phyloP scores from a whole-genome alignment of 106 monocot species.

The Dioscorea alata region DNA sequence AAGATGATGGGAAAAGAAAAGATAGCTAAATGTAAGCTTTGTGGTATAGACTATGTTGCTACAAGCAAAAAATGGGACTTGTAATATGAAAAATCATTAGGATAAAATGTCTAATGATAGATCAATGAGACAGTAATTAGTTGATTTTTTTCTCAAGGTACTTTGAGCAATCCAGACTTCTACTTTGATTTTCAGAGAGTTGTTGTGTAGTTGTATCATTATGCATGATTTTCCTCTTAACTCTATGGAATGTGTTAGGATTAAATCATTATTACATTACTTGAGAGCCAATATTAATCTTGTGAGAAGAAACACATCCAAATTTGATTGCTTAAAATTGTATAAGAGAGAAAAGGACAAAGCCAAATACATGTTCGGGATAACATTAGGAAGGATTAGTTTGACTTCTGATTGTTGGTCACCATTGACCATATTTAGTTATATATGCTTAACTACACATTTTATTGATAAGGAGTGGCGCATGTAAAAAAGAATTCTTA shows the following conservation, averaged over 20 bases:
- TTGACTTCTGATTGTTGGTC: constrained; percentile 8
- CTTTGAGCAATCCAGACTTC: too few relatives aligned
- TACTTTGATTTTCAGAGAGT: background rate
- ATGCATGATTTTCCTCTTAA: background rate
- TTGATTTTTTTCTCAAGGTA: too few relatives aligned
- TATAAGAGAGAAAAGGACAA: background rate
- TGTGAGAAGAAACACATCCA: background rate
- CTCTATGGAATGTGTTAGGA: background rate
- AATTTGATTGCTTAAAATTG: background rate
- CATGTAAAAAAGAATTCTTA: background rate
- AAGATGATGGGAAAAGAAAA: too few relatives aligned
- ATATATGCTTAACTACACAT: background rate
- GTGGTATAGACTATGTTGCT: too few relatives aligned
- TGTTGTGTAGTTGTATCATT: background rate
- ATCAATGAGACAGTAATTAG: too few relatives aligned
- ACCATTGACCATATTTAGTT: background rate
- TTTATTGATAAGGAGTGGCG: constrained; percentile 1
- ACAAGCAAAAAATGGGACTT: too few relatives aligned
- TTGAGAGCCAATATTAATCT: background rate
- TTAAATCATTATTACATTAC: background rate
- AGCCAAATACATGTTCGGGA: too few relatives aligned
- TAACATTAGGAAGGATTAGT: background rate
- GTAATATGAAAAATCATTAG: too few relatives aligned
- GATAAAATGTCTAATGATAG: too few relatives aligned
- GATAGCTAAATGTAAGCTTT: too few relatives aligned